Base-by-base conservation (phyloP, 2,329 filamentous ascomycete genomes). In the Alternaria ethzedia region DNA sequence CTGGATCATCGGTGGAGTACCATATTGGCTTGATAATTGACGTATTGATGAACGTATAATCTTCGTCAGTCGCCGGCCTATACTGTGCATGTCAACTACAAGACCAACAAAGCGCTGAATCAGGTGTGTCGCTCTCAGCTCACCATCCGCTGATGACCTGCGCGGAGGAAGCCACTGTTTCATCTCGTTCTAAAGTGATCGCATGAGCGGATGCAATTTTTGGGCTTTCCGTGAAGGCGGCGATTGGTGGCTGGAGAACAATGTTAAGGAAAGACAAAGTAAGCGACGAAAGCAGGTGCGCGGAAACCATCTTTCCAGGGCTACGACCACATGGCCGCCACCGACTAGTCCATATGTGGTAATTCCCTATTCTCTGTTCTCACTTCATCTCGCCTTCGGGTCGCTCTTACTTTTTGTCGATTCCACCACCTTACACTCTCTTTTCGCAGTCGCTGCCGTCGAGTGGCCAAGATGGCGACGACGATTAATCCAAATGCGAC, bases 231-330 rank as follows among this genome's bases (percentile, higher is more conserved):
- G 46, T 26, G 4, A 21, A 52, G 20, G 23, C 23, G 30, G 17
- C 28, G 17, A 54, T 57, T 49, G 44, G 61, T 57, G 66, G 57
- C 41, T 32, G 46, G 74, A 78, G 75, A 78, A 78, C 77, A 79
- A 79, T 76, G 73, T 63, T 57, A 78, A 78, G 67, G 55, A 50
- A 61, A 58, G 70, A 75, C 71, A 77, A 76, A 68, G 71, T 66
- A 57, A 62, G 51, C 25, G 47, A 55, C 47, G 57, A 59, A 64
- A 63, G 56, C 61, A 61, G 26, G 45, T 59, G 59, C 25, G 63
- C 49, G 13, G 26, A 26, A 61, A 26, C 41, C 36, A 46, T 56
- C 41, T 41, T 41, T 41, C 36, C 36, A 41, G 9, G 36, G 36
- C 49, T 44, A 45, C 44, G 30, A 47, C 30, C 49, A 49, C 56